These are phyloP conservation scores for Glycine tomentella DNA, from an alignment of 306 rosid genomes.

Conservation along the genomic window DNA sequence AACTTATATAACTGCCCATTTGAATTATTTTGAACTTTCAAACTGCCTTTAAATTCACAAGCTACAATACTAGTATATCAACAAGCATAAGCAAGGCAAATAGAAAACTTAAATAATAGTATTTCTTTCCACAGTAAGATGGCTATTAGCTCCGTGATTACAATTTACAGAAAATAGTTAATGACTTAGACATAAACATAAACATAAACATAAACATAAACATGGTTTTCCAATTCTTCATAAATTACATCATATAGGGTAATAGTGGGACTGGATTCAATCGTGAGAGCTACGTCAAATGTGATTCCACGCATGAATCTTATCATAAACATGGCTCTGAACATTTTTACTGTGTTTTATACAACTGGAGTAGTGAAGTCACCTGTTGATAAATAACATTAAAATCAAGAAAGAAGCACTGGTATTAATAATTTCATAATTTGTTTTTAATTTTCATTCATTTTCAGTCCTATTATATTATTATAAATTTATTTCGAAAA, in stretches of 20 bases:
- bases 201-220: too few species aligned
- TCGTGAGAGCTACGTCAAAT: neutral
- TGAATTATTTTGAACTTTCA: too few species aligned
- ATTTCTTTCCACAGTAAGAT: neutral
- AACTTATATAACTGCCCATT: neutral
- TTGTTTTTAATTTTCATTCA: neutral
- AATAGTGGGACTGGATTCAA: too few species aligned
- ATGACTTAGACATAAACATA: neutral
- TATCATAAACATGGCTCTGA: neutral
- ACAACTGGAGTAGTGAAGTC: neutral
- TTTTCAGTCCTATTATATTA: neutral
- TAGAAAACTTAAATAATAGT: neutral
- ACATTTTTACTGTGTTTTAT: neutral
- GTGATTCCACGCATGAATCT: conserved; percentile 21
- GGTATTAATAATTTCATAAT: neutral
- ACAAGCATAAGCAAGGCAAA: neutral
- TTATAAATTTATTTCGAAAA: neutral
- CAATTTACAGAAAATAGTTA: neutral
- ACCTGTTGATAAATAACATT: neutral
- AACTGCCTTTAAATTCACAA: neutral
- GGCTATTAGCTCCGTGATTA: neutral
- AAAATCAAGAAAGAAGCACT: neutral
- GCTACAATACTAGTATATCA: neutral
- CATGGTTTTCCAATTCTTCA: conserved; percentile 2
- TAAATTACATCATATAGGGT: neutral